Evolutionary conservation across 1,139 yeast species (phyloP).

Genomic region (Yamadazyma trypodendri): DNA sequence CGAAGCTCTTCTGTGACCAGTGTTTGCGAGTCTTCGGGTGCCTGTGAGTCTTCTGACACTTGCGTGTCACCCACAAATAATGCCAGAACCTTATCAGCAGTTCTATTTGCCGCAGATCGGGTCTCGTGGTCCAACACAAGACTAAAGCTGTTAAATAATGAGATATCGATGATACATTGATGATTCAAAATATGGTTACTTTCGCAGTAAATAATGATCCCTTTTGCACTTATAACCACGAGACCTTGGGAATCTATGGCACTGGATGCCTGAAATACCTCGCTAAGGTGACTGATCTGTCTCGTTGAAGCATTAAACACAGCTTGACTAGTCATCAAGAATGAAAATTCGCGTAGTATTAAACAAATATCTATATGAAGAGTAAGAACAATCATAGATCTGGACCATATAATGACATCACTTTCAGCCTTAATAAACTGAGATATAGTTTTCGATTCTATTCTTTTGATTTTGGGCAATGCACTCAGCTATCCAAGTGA

Average conservation of each 20-base stretch:
- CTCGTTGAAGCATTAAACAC: slow-evolving; percentile 33
- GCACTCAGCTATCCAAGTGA: slow-evolving; percentile 99
- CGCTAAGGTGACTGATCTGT: slow-evolving; percentile 40
- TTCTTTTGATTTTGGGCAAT: slow-evolving; percentile 85
- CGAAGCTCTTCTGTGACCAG: slow-evolving; percentile 29
- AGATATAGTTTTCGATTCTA: slow-evolving; percentile 73
- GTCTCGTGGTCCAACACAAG: slow-evolving; percentile 11
- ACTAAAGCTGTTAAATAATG: slow-evolving; percentile 33
- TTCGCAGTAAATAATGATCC: slow-evolving; percentile 36
- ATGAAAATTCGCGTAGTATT: slow-evolving; percentile 2
- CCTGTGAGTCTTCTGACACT: slow-evolving; percentile 1
- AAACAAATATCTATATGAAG: too few relatives aligned
- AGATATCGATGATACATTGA: slow-evolving; percentile 35
- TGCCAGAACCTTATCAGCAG: neutral
- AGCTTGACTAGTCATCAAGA: slow-evolving; percentile 2
- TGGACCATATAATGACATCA: too few relatives aligned
- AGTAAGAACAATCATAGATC: neutral
- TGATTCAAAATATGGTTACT: slow-evolving; percentile 39
- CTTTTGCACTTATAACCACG: slow-evolving; percentile 31
- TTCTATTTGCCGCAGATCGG: neutral
- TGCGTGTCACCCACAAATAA: neutral
- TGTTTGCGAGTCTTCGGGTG: slow-evolving; percentile 11
- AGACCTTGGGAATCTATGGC: slow-evolving; percentile 36
- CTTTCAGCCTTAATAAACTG: slow-evolving; percentile 45
- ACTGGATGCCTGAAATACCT: slow-evolving; percentile 34